Evolutionary conservation across 1,284 basidiomycete genomes (phyloP).

Genomic region (Sphaerobolus stellatus): DNA sequence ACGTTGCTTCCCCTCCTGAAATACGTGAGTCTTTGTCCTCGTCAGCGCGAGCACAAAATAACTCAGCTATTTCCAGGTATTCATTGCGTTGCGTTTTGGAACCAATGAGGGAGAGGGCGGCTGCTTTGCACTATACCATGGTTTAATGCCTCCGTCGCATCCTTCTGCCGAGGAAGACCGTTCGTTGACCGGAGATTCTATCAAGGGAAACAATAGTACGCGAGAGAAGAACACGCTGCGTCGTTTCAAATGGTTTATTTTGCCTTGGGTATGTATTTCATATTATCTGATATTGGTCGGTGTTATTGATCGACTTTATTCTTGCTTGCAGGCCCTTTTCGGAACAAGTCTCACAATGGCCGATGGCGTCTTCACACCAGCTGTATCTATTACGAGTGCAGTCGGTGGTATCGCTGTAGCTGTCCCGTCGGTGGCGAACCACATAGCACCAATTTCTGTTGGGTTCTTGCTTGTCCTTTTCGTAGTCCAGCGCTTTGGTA

Average conservation of each 20-base stretch:
- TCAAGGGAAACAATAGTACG: slow-evolving; percentile 15
- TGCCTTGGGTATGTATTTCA: slow-evolving; percentile 47
- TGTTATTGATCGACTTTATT: slow-evolving; percentile 3
- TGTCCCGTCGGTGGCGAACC: slow-evolving; percentile 43
- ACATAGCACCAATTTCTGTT: slow-evolving; percentile 59
- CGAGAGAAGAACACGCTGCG: slow-evolving; percentile 29
- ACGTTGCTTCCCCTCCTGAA: slow-evolving; percentile 62
- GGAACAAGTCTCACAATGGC: slow-evolving; percentile 58
- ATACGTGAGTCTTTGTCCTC: slow-evolving; percentile 48
- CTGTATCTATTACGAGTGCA: slow-evolving; percentile 67
- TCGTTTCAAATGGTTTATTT: slow-evolving; percentile 42
- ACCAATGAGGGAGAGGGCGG: slow-evolving; percentile 65
- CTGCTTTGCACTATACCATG: slow-evolving; percentile 62
- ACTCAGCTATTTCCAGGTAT: slow-evolving; percentile 36
- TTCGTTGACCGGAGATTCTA: slow-evolving; percentile 50
- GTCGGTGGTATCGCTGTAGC: slow-evolving; percentile 66
- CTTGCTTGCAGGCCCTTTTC: slow-evolving; percentile 28
- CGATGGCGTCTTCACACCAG: slow-evolving; percentile 62
- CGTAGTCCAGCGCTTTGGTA: slow-evolving; percentile 58
- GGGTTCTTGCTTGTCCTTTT: slow-evolving; percentile 61
- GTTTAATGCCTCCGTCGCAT: slow-evolving; percentile 52
- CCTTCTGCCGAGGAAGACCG: slow-evolving; percentile 49
- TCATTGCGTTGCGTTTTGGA: slow-evolving; percentile 58
- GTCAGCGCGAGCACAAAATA: too few relatives aligned
- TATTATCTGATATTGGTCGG: not conserved